Evolutionary conservation across 2,329 filamentous ascomycete genomes (phyloP), one percentile per base, ranked within the genome.

Genomic region (Talaromyces sp.): DNA sequence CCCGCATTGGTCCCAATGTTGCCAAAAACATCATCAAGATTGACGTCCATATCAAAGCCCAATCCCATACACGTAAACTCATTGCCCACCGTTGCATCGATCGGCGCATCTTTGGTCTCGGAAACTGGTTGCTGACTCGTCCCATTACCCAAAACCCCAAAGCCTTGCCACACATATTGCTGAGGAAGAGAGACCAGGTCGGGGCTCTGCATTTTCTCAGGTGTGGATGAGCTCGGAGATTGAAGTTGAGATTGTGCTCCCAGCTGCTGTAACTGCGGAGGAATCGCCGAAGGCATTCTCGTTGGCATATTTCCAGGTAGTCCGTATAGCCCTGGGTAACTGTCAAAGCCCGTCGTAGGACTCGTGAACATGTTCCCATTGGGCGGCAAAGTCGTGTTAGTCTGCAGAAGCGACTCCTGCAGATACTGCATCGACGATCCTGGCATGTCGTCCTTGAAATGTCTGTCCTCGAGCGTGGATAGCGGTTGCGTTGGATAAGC

Each of bases 401-500:
- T 57, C n/a, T 65, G 64, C 4, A 63, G 39, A 33, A 61, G n/a
- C 25, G 65, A 53, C 25, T 73, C 67, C 32, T 70, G 68, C 6
- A 64, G 56, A 58, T 69, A 72, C n/a, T 70, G 65, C 22, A 64
- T 58, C 53, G 60, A 54, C 25, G 62, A 62, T 10, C 58, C 65
- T 9, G 62, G 8, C 7, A 59, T 64, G 39, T 75, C 72, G 44
- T 75, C 65, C 19, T 72, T 69, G 67, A 78, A 77, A 63, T 77
- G 73, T 22, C 72, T 73, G 58, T 78, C 72, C 68, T 80, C 78
- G 49, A 80, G 65, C 6, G 75, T 78, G 5, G 77, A 78, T 75
- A 80, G 77, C 6, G 80, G 78, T 63, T 81, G 80, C 33, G 77
- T 80, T 17, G 79, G 79, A 64, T 82, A 82, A 5, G 79, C 80